Conservation (phyloP, 1,139 yeast genomes). For the Keqinozyma sinolaborantium region DNA sequence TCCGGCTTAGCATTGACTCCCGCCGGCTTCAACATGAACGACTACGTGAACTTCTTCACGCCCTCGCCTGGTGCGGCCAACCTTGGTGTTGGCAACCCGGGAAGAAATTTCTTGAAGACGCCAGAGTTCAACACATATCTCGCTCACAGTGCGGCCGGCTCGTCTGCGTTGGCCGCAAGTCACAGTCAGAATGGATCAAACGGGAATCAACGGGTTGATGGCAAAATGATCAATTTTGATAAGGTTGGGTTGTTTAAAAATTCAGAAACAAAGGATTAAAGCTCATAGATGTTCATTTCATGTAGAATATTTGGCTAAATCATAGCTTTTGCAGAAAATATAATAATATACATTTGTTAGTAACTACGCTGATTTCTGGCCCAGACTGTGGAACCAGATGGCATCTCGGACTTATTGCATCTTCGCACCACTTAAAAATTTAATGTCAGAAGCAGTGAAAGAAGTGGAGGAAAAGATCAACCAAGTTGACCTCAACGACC, state of each 20-base stretch:
- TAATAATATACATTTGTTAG: too few species aligned
- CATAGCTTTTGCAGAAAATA: too few species aligned
- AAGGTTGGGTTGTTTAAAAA: constrained; percentile 23
- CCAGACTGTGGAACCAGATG: too few species aligned
- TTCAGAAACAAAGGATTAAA: constrained; percentile 11
- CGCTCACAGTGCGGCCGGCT: constrained; percentile 14
- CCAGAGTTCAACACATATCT: constrained; percentile 40
- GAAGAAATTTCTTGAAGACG: constrained; percentile 33
- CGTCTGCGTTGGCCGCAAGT: constrained; percentile 3
- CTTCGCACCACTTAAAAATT: neutral
- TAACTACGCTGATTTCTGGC: too few species aligned
- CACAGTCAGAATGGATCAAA: constrained; percentile 1
- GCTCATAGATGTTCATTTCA: constrained; percentile 1
- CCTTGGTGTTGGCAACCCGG: constrained; percentile 9
- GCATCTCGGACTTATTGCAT: too few species aligned
- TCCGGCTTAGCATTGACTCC: constrained; percentile 50
- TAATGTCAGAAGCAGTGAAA: constrained; percentile 6
- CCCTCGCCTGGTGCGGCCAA: constrained; percentile 61
- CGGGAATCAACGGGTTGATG: constrained; percentile 31
- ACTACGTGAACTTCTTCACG: constrained; percentile 72
- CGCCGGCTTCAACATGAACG: constrained; percentile 79
- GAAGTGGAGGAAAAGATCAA: constrained; percentile 12
- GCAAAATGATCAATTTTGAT: constrained; percentile 44
- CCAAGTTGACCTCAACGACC: constrained; percentile 8
- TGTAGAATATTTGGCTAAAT: constrained; percentile 1